phyloP scores from a whole-genome alignment of 306 rosid species.

The Dalbergia cochinchinensis region DNA sequence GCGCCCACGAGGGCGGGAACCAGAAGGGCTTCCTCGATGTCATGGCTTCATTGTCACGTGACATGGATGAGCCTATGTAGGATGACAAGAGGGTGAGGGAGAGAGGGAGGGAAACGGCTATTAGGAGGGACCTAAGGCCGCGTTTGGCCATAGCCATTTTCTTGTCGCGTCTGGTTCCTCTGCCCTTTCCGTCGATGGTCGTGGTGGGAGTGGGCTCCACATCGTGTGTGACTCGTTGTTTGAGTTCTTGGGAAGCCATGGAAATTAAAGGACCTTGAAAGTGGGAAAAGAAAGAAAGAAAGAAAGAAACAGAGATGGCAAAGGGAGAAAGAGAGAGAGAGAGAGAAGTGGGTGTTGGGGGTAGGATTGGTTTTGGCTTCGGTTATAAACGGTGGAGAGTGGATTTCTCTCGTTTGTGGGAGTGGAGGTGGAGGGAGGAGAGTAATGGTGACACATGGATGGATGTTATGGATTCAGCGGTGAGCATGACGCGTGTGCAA shows the following conservation, averaged over 20 bases:
- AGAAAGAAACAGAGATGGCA: neutral
- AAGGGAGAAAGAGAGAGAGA: neutral
- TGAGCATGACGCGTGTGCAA: conserved; percentile 32
- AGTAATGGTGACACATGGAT: conserved; percentile 56
- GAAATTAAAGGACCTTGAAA: neutral
- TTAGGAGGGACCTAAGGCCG: conserved; percentile 67
- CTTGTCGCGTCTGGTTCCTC: conserved; percentile 29
- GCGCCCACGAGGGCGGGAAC: conserved; percentile 72
- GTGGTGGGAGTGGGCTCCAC: neutral
- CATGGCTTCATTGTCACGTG: neutral
- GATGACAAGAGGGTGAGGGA: conserved; percentile 55
- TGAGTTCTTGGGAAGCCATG: conserved; percentile 69
- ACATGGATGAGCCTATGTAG: conserved; percentile 43
- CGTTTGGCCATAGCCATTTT: conserved; percentile 72
- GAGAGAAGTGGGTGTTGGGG: neutral
- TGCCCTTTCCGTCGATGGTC: neutral
- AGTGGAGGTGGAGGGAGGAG: neutral
- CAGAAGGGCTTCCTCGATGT: conserved; percentile 58
- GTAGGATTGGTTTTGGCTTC: conserved; percentile 1
- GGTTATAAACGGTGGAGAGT: conserved; percentile 40
- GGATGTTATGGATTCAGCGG: neutral
- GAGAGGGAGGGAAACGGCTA: conserved; percentile 61
- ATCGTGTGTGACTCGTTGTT: conserved; percentile 53
- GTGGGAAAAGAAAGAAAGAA: no score
- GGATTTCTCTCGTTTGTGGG: conserved; percentile 6